Evolutionary conservation across 176 grass and related monocot genomes (phyloP).

Genomic region (Musa beccarii): DNA sequence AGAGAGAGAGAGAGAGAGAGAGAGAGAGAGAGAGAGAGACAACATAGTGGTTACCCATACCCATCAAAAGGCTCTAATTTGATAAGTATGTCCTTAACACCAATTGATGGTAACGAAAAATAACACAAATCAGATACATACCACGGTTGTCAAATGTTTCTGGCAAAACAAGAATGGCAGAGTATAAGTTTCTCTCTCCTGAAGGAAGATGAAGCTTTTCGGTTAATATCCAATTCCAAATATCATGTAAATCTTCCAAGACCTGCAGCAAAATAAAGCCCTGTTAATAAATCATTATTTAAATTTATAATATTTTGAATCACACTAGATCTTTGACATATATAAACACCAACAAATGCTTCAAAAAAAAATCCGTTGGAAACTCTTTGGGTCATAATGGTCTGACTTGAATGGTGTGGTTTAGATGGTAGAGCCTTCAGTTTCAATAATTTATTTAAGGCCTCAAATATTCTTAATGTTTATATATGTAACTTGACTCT

Average conservation of each 20-base stretch:
- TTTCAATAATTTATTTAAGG: neutral
- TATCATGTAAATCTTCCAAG: slow-evolving; percentile 73
- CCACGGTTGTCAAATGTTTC: slow-evolving; percentile 95
- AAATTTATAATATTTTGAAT: neutral
- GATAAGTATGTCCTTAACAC: neutral
- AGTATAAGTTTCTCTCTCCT: slow-evolving; percentile 64
- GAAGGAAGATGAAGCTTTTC: slow-evolving; percentile 77
- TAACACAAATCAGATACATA: slow-evolving; percentile 27
- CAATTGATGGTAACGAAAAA: neutral
- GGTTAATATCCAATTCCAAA: slow-evolving; percentile 88
- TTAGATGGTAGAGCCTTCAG: neutral
- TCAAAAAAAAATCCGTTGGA: neutral
- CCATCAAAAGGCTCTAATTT: neutral
- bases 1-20: no score
- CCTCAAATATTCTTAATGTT: neutral
- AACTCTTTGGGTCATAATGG: neutral
- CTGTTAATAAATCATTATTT: neutral
- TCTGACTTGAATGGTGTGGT: no score
- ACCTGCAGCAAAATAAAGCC: slow-evolving; percentile 33
- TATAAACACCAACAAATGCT: neutral
- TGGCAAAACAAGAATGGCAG: slow-evolving; percentile 76
- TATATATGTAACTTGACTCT: neutral
- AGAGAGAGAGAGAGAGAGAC: no score
- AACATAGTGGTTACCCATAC: no score
- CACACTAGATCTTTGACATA: neutral